Conservation (phyloP, 371 early-diverging fungal genomes). For the Syncephalastrum racemosum region DNA sequence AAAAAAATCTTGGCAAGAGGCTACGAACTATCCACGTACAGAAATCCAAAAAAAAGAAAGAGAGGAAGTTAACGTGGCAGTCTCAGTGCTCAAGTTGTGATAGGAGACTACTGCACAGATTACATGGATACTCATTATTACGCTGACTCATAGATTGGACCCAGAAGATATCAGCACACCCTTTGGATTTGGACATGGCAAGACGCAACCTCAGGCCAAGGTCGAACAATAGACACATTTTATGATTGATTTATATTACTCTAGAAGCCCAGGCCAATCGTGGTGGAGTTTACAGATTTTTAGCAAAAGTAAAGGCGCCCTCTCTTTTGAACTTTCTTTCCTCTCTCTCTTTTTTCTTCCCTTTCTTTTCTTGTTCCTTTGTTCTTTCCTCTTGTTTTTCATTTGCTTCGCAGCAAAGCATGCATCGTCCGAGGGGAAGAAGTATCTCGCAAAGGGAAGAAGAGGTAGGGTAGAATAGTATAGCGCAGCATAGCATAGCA, state of each 20-base stretch:
- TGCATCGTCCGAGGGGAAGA: conserved; percentile 9
- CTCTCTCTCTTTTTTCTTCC: background rate
- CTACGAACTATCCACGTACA: conserved; percentile 1
- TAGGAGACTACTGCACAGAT: too few species aligned
- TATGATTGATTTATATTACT: conserved; percentile 1
- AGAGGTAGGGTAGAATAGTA: too few species aligned
- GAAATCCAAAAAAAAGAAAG: background rate
- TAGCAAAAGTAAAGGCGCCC: too few species aligned
- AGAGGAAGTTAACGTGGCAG: too few species aligned
- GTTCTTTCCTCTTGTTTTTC: background rate
- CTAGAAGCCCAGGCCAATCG: too few species aligned
- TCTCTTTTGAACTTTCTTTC: background rate
- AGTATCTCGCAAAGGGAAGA: too few species aligned
- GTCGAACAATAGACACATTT: conserved; percentile 19
- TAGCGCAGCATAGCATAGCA: too few species aligned
- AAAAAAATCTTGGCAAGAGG: too few species aligned
- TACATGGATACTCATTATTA: too few species aligned
- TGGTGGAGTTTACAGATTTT: too few species aligned
- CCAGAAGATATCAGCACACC: conserved; percentile 54
- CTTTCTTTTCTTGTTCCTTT: too few species aligned
- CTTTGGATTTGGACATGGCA: conserved; percentile 61
- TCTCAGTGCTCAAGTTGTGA: too few species aligned
- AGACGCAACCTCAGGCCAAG: conserved; percentile 41
- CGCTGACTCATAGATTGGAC: conserved; percentile 37
- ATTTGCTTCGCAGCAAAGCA: conserved; percentile 9